phyloP scores from a whole-genome alignment of 257 asterid genomes.

The Linderniella brevidens region DNA sequence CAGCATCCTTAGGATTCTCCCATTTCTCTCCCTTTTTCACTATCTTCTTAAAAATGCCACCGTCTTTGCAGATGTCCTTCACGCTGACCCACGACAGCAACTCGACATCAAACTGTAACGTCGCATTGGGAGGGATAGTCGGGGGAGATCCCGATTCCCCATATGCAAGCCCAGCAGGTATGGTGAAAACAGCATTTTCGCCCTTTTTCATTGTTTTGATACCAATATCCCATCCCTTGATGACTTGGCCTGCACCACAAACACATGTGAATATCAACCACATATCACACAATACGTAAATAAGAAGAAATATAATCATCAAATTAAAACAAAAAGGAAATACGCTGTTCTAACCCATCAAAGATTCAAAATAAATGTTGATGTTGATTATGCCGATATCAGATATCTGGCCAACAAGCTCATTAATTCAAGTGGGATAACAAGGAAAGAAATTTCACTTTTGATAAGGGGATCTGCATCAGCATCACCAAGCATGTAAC shows the following conservation, averaged over 20 bases:
- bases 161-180: slow-evolving; percentile 32
- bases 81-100: slow-evolving; percentile 33
- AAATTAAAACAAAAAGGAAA: too few species aligned
- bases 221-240: slow-evolving; percentile 39
- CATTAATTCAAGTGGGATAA: too few species aligned
- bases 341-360: too few species aligned
- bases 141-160: slow-evolving; percentile 45
- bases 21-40: slow-evolving; percentile 28
- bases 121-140: slow-evolving; percentile 38
- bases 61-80: slow-evolving; percentile 38
- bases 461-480: too few species aligned
- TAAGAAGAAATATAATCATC: too few species aligned
- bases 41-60: slow-evolving; percentile 30
- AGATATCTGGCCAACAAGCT: too few species aligned
- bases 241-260: slow-evolving; percentile 24
- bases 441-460: too few species aligned
- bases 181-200: slow-evolving; percentile 30
- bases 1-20: slow-evolving; percentile 33
- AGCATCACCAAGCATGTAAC: too few species aligned
- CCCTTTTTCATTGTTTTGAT: slow-evolving; percentile 42
- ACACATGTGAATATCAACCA: too few species aligned
- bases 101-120: slow-evolving; percentile 36
- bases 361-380: too few species aligned
- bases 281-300: too few species aligned
- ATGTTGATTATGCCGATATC: too few species aligned